Base-by-base conservation (phyloP, 2,329 filamentous ascomycete species). In the Colletotrichum tanaceti region DNA sequence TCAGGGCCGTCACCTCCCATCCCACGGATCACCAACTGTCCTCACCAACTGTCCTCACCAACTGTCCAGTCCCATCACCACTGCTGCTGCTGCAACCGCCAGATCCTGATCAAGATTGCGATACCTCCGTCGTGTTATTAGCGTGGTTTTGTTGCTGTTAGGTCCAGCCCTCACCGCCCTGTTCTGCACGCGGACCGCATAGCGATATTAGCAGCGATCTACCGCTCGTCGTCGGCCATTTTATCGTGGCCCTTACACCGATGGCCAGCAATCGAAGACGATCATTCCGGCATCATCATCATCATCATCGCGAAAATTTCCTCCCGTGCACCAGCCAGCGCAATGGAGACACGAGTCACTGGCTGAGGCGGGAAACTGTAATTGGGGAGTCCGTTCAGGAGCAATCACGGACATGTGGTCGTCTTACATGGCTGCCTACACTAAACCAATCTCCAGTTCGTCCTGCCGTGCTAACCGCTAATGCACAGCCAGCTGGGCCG, bases 91-190 rank as follows among this genome's bases (percentile, higher is more conserved):
- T 35, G 35, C 47, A 57, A 32, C 58, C 18, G 47, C 58, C 47
- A 38, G 43, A 38, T 61, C 24, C 18, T 61, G 22, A n/a, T n/a
- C n/a, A n/a, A n/a, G n/a, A n/a, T n/a, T n/a, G n/a, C n/a, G n/a
- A n/a, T n/a, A n/a, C n/a, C n/a, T n/a, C n/a, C n/a, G n/a, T n/a
- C n/a, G n/a, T n/a, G n/a, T n/a, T n/a, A n/a, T n/a, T n/a, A n/a
- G n/a, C n/a, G n/a, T n/a, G n/a, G n/a, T n/a, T n/a, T n/a, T n/a
- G n/a, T n/a, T n/a, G n/a, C n/a, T n/a, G n/a, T n/a, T n/a, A n/a
- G n/a, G n/a, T n/a, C n/a, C n/a, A n/a, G n/a, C n/a, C n/a, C 60
- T 65, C 55, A 68, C 66, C 66, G 62, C 62, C 58, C 44, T 22
- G 4, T 24, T 28, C n/a, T 20, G 60, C 46, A 64, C 59, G 32